phyloP scores from a whole-genome alignment of 1,139 yeast genomes.

The Yamadazyma friedrichii region DNA sequence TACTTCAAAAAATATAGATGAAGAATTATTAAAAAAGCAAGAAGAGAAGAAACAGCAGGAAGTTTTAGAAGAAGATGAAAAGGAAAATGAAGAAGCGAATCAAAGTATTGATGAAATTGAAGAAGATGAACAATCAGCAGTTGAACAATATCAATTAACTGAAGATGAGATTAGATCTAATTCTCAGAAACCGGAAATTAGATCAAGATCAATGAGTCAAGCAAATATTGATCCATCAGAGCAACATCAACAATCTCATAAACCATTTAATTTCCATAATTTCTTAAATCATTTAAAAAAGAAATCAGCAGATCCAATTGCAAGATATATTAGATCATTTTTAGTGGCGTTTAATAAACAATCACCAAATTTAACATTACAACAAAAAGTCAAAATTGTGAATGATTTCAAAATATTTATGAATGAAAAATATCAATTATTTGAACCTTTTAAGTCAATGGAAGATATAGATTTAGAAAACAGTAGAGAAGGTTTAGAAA shows the following conservation, averaged over 20 bases:
- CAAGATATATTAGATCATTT: conserved; percentile 80
- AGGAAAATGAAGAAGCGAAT: neutral
- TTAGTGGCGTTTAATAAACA: conserved; percentile 71
- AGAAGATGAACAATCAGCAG: conserved; percentile 12
- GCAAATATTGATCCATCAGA: conserved; percentile 16
- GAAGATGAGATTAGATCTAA: conserved; percentile 14
- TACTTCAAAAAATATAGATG: neutral
- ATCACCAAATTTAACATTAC: conserved; percentile 59
- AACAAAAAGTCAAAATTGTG: conserved; percentile 76
- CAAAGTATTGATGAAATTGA: conserved; percentile 9
- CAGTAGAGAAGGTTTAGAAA: conserved; percentile 89
- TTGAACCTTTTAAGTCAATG: conserved; percentile 75
- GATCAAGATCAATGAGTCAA: conserved; percentile 13
- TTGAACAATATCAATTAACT: conserved; percentile 14
- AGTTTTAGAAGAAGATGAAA: neutral
- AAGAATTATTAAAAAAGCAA: neutral
- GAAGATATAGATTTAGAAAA: conserved; percentile 60
- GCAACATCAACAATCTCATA: conserved; percentile 37
- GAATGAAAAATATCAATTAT: conserved; percentile 58
- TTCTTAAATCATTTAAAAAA: conserved; percentile 72
- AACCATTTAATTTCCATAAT: conserved; percentile 77
- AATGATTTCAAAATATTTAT: conserved; percentile 73
- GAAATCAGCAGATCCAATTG: conserved; percentile 84
- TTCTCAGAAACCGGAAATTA: conserved; percentile 5
- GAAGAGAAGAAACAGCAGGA: neutral